Conservation (phyloP, 1,284 basidiomycete species). For the Rhodotorula sp. region DNA sequence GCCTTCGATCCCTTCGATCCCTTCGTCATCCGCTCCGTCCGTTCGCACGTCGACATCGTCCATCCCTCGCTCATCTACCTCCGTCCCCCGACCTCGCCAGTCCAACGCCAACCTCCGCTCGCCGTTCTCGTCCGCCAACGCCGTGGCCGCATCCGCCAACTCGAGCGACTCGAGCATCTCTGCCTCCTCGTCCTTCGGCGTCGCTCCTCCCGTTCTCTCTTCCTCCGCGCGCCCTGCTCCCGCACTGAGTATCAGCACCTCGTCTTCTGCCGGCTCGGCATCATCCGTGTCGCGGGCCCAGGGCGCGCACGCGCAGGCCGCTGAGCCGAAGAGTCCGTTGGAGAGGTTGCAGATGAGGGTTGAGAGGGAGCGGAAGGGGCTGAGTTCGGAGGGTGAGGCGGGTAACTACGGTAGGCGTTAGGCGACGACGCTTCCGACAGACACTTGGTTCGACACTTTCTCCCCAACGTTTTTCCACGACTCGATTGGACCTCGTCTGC, state of each 20-base stretch:
- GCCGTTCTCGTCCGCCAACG: not conserved
- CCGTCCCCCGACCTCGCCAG: not conserved
- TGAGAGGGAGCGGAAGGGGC: slow-evolving; percentile 20
- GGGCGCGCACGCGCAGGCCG: not conserved
- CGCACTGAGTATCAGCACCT: not conserved
- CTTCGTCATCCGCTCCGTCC: not conserved
- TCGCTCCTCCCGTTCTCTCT: not conserved
- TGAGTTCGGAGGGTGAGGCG: slow-evolving; percentile 2
- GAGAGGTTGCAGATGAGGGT: slow-evolving; percentile 31
- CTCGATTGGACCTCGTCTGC: no score
- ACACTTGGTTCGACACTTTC: no score
- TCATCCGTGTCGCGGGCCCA: no score
- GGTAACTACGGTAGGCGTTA: no score
- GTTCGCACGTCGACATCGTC: slow-evolving; percentile 1
- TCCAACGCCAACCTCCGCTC: not conserved
- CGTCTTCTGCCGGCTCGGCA: not conserved
- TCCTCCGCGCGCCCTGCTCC: not conserved
- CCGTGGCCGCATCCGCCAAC: slow-evolving; percentile 8
- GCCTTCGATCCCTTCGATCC: slow-evolving; percentile 9
- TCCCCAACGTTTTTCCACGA: no score
- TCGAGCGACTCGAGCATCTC: slow-evolving; percentile 17
- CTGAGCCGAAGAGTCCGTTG: slow-evolving; percentile 21
- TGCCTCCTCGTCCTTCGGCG: not conserved
- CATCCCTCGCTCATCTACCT: not conserved
- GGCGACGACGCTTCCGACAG: not conserved